phyloP scores from a whole-genome alignment of 1,139 yeast genomes.

The Scheffersomyces segobiensis region DNA sequence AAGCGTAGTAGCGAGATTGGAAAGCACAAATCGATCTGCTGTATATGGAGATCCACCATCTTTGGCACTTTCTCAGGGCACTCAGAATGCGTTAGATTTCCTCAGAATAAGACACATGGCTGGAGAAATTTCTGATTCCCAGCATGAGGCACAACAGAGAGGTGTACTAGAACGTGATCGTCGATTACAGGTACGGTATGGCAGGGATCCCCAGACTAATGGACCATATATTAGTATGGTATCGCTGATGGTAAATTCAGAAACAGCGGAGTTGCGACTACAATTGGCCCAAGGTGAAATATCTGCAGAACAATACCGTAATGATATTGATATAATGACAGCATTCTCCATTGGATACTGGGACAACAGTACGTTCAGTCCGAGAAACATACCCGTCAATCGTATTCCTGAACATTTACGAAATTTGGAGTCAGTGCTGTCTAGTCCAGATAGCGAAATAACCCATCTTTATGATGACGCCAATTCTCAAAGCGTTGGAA shows the following conservation, averaged over 20 bases:
- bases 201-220: not conserved
- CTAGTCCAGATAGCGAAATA: not conserved
- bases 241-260: not conserved
- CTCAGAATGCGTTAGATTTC: not conserved
- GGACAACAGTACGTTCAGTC: not conserved
- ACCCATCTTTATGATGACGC: not conserved
- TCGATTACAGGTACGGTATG: not conserved
- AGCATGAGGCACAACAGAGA: not conserved
- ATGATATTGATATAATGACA: not conserved
- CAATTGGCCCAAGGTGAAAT: not conserved
- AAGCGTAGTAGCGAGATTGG: not conserved
- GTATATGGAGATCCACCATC: not conserved
- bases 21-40: not conserved
- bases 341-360: not conserved
- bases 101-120: not conserved
- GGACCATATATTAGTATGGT: not conserved
- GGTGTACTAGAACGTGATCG: not conserved
- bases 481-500: not conserved
- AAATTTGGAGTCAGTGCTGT: not conserved
- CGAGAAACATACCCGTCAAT: not conserved
- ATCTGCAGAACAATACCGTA: not conserved
- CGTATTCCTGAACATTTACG: not conserved
- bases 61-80: not conserved
- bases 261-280: not conserved
- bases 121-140: not conserved